Evolutionary conservation across 305 asterid species (phyloP).

Genomic region (Vinca major): DNA sequence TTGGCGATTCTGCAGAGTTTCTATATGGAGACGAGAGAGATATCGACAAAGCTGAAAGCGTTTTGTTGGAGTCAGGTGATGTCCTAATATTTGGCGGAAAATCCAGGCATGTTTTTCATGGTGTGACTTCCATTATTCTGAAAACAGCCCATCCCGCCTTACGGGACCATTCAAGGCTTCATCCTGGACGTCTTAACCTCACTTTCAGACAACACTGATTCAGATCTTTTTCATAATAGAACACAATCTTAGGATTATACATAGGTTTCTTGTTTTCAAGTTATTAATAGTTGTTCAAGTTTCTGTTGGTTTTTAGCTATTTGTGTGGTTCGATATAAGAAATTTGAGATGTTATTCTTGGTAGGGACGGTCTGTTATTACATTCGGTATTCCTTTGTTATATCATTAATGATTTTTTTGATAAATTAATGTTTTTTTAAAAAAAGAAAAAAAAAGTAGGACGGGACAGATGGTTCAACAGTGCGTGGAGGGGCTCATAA

Average conservation of each 20-base stretch:
- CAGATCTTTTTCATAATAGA: neutral
- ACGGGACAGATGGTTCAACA: too few species aligned
- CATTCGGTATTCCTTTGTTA: too few species aligned
- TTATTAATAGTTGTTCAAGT: neutral
- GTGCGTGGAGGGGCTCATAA: too few species aligned
- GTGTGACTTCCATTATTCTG: conserved; percentile 36
- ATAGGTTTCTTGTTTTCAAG: too few species aligned
- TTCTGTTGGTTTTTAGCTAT: neutral
- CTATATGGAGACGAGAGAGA: conserved; percentile 46
- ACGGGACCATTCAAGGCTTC: conserved; percentile 24
- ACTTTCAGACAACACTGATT: conserved; percentile 48
- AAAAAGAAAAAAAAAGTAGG: too few species aligned
- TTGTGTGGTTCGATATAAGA: too few species aligned
- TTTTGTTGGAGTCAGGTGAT: conserved; percentile 52
- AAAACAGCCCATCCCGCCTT: conserved; percentile 35
- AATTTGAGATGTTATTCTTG: too few species aligned
- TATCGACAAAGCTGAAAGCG: conserved; percentile 29
- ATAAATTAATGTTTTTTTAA: too few species aligned
- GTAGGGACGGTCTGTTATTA: too few species aligned
- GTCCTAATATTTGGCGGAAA: conserved; percentile 67
- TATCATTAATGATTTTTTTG: too few species aligned
- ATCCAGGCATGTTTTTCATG: conserved; percentile 54
- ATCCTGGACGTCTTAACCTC: conserved; percentile 66
- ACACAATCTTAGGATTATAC: neutral
- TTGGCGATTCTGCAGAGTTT: conserved; percentile 64